Evolutionary conservation across 805 yeast genomes (phyloP).

Genomic region (Metschnikowia noctiluminum): DNA sequence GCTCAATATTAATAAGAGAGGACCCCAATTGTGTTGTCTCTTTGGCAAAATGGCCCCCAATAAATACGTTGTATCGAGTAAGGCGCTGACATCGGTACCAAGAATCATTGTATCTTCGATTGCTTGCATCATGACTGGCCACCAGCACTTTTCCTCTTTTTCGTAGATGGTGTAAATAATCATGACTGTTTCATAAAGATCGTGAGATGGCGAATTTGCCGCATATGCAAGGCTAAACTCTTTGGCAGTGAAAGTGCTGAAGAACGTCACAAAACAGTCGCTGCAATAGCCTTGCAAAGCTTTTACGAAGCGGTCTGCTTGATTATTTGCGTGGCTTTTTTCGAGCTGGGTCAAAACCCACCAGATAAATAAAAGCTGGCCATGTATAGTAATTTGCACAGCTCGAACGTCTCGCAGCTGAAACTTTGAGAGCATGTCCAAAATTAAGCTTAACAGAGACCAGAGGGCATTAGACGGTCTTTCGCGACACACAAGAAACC

Average conservation of each 20-base stretch:
- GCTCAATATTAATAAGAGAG: slow-evolving; percentile 23
- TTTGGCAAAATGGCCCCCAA: slow-evolving; percentile 17
- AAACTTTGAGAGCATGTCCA: slow-evolving; percentile 17
- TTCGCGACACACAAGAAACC: slow-evolving; percentile 33
- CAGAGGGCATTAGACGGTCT: slow-evolving; percentile 20
- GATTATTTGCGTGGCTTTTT: not conserved
- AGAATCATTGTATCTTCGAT: slow-evolving; percentile 12
- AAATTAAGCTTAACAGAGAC: slow-evolving; percentile 12
- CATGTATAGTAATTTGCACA: slow-evolving; percentile 8
- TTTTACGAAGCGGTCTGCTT: not conserved
- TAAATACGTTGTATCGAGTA: slow-evolving; percentile 19
- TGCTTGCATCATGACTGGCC: slow-evolving; percentile 25
- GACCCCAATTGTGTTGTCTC: slow-evolving; percentile 22
- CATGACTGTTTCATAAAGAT: slow-evolving; percentile 20
- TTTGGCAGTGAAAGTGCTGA: slow-evolving; percentile 17
- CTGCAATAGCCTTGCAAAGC: slow-evolving; percentile 1
- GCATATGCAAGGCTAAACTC: slow-evolving; percentile 9
- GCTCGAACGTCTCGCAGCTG: slow-evolving; percentile 15
- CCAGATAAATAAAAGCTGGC: slow-evolving; percentile 13
- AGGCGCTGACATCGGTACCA: slow-evolving; percentile 6
- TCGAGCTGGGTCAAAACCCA: slow-evolving; percentile 12
- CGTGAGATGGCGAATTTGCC: slow-evolving; percentile 1
- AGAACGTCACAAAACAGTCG: slow-evolving; percentile 23
- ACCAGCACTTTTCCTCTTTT: slow-evolving; percentile 19
- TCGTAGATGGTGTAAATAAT: slow-evolving; percentile 19